These are phyloP conservation scores for Hymenoscyphus repandus DNA, from an alignment of 2,329 filamentous ascomycete species.

Conservation along the genomic window DNA sequence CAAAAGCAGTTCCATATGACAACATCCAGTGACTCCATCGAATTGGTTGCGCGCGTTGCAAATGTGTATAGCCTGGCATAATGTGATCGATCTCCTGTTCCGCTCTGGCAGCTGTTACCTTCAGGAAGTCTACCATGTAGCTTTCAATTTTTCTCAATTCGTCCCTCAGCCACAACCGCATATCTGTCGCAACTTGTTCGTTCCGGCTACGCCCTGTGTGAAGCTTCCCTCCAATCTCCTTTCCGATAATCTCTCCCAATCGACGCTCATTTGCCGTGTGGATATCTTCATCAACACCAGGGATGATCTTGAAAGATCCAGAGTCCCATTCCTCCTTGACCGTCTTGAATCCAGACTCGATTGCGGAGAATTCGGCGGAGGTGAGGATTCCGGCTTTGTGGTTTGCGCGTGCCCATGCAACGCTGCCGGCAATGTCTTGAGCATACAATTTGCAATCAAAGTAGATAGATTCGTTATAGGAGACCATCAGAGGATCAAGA, in stretches of 20 bases:
- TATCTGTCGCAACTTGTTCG: slow-evolving; percentile 85
- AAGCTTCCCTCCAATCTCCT: slow-evolving; percentile 78
- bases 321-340: slow-evolving; percentile 50
- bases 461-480: slow-evolving; percentile 77
- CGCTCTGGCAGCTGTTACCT: slow-evolving; percentile 63
- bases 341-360: slow-evolving; percentile 63
- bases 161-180: slow-evolving; percentile 83
- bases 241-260: slow-evolving; percentile 79
- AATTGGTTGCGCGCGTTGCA: slow-evolving; percentile 76
- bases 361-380: slow-evolving; percentile 64
- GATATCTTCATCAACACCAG: slow-evolving; percentile 55
- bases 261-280: slow-evolving; percentile 69
- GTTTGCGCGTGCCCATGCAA: slow-evolving; percentile 80
- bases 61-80: slow-evolving; percentile 83
- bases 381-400: slow-evolving; percentile 69
- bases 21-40: slow-evolving; percentile 80
- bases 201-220: slow-evolving; percentile 86
- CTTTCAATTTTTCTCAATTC: slow-evolving; percentile 65
- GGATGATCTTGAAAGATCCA: slow-evolving; percentile 45
- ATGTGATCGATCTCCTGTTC: slow-evolving; percentile 70
- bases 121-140: slow-evolving; percentile 63
- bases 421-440: slow-evolving; percentile 73
- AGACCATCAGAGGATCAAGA: slow-evolving; percentile 78
- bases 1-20: slow-evolving; percentile 67
- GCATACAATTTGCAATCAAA: slow-evolving; percentile 75